These are phyloP conservation scores for Hygrophorus pudorinus DNA, from an alignment of 768 basidiomycete genomes.

Conservation along the genomic window DNA sequence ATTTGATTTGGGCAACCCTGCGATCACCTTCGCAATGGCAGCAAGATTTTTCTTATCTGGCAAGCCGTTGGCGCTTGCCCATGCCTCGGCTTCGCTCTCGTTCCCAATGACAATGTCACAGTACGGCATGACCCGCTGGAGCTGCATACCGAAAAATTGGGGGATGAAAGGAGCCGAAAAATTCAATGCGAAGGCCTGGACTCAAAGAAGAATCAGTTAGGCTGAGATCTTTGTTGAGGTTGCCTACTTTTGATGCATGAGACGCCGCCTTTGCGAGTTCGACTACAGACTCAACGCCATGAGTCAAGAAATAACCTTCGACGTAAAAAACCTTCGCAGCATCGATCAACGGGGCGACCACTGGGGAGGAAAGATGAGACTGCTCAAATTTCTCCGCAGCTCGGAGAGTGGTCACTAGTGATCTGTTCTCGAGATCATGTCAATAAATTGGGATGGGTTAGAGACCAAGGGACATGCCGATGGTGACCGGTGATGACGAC, in stretches of 20 bases:
- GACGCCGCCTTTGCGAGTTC: slow-evolving; percentile 73
- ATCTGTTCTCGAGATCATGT: slow-evolving; percentile 33
- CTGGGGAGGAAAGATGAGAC: slow-evolving; percentile 66
- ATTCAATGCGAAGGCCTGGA: slow-evolving; percentile 81
- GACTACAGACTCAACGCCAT: slow-evolving; percentile 65
- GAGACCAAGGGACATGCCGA: slow-evolving; percentile 41
- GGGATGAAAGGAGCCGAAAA: slow-evolving; percentile 96
- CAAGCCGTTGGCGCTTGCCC: slow-evolving; percentile 65
- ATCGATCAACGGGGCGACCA: slow-evolving; percentile 68
- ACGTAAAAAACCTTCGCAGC: slow-evolving; percentile 85
- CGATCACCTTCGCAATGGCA: slow-evolving; percentile 66
- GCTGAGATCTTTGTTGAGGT: not conserved
- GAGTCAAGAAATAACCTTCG: slow-evolving; percentile 96
- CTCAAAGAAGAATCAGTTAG: slow-evolving; percentile 5
- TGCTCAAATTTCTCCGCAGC: slow-evolving; percentile 85
- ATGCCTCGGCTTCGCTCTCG: slow-evolving; percentile 87
- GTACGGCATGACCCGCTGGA: slow-evolving; percentile 74
- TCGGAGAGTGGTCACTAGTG: slow-evolving; percentile 85
- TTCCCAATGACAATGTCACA: slow-evolving; percentile 93
- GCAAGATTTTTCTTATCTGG: slow-evolving; percentile 55
- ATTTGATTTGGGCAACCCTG: slow-evolving; percentile 68
- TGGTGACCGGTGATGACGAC: slow-evolving; percentile 91
- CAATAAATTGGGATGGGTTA: not conserved
- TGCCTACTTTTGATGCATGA: slow-evolving; percentile 58
- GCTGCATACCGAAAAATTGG: slow-evolving; percentile 80